A percentile compares a stretch with the other conserved stretches of the same genome.
phyloP scores from a whole-genome alignment of 345 rosid genomes.

The Citrus inodora region DNA sequence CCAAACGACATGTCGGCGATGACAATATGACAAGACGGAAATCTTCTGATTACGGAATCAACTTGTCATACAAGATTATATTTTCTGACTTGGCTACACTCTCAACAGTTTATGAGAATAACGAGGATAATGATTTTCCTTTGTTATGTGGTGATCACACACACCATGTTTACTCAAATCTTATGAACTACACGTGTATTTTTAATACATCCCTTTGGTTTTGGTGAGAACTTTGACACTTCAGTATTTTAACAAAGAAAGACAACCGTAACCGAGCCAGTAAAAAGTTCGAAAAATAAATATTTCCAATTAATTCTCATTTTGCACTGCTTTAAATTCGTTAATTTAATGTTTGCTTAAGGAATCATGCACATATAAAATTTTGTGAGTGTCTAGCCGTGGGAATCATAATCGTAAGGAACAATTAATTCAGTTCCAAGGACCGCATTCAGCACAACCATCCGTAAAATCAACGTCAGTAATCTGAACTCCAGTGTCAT shows the following conservation, averaged over 20 bases:
- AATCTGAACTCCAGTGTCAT: conserved; percentile 75
- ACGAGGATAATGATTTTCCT: too few species aligned
- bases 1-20: too few species aligned
- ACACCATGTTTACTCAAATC: too few species aligned
- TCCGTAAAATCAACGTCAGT: conserved; percentile 71
- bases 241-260: neutral
- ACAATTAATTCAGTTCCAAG: conserved; percentile 39
- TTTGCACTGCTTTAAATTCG: neutral
- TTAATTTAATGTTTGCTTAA: neutral
- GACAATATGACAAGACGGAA: too few species aligned
- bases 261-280: fast-evolving
- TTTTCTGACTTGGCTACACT: too few species aligned
- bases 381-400: neutral
- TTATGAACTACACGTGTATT: too few species aligned
- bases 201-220: too few species aligned
- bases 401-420: neutral
- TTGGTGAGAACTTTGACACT: neutral
- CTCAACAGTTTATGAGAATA: too few species aligned
- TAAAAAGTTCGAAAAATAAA: neutral
- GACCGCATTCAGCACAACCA: conserved; percentile 59
- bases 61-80: too few species aligned
- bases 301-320: neutral
- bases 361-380: neutral
- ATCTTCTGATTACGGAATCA: too few species aligned
- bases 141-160: too few species aligned